Evolutionary conservation across 2,329 filamentous ascomycete species (phyloP).

Genomic region (Sclerotinia sclerotiorum): DNA sequence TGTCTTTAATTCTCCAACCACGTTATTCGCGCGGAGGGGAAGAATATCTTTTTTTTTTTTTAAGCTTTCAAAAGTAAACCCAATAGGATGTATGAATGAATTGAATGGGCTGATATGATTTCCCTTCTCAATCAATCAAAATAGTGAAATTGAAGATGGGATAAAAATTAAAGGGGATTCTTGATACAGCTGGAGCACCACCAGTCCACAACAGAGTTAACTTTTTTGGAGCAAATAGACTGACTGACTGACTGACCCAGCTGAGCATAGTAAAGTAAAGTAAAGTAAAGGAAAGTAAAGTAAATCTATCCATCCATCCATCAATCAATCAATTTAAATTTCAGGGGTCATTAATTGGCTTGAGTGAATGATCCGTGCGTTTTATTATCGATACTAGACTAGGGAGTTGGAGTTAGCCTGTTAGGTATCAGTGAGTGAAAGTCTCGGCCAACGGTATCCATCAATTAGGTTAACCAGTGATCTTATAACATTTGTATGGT

Average conservation of each 20-base stretch:
- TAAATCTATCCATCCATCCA: background rate
- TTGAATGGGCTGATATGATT: background rate
- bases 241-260: background rate
- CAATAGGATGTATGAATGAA: background rate
- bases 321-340: constrained; percentile 1
- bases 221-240: too few relatives aligned
- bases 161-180: constrained; percentile 1
- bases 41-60: constrained; percentile 1
- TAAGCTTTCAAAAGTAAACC: background rate
- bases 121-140: background rate
- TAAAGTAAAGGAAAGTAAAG: too few relatives aligned
- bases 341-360: constrained; percentile 1
- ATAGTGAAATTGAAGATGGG: too few relatives aligned
- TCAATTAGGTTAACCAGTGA: too few relatives aligned
- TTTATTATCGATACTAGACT: too few relatives aligned
- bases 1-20: background rate
- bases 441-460: too few relatives aligned
- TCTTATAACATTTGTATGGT: background rate
- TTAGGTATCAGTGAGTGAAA: background rate
- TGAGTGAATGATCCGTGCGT: background rate
- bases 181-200: background rate
- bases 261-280: background rate
- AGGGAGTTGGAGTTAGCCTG: too few relatives aligned
- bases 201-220: too few relatives aligned
- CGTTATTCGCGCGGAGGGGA: background rate